These are phyloP conservation scores for Alternaria dauci DNA, from an alignment of 2,329 filamentous ascomycete genomes.

Conservation along the genomic window DNA sequence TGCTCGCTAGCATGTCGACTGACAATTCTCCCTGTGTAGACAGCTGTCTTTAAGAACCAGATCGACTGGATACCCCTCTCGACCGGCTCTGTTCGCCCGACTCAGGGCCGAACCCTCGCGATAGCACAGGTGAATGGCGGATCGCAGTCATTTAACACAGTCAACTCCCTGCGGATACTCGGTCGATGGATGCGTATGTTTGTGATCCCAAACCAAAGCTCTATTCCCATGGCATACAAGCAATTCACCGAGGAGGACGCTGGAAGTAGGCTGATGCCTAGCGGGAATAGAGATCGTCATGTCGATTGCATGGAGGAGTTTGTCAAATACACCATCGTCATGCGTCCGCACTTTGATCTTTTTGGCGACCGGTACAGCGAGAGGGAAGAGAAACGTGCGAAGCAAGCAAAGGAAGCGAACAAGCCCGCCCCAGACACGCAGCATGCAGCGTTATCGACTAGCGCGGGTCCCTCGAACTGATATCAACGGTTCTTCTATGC, in stretches of 20 bases:
- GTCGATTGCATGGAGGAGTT: constrained; percentile 76
- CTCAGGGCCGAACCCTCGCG: constrained; percentile 70
- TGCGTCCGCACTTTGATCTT: constrained; percentile 67
- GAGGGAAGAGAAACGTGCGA: constrained; percentile 54
- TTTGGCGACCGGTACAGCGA: constrained; percentile 72
- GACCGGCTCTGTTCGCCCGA: constrained; percentile 69
- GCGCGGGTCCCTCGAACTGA: not conserved
- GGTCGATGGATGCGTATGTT: constrained; percentile 77
- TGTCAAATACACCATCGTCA: constrained; percentile 72
- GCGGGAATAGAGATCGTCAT: constrained; percentile 66
- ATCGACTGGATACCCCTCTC: constrained; percentile 74
- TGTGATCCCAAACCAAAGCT: constrained; percentile 71
- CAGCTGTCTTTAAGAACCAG: constrained; percentile 73
- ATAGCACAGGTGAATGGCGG: constrained; percentile 71
- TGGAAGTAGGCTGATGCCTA: constrained; percentile 62
- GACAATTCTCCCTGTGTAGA: constrained; percentile 48
- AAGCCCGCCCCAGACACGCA: not conserved
- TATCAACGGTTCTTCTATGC: not conserved
- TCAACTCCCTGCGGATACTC: constrained; percentile 70
- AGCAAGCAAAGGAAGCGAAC: constrained; percentile 24
- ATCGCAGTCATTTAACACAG: constrained; percentile 72
- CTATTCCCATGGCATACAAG: constrained; percentile 69
- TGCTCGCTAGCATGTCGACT: not conserved
- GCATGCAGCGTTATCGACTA: not conserved
- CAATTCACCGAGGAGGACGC: constrained; percentile 64